These are phyloP conservation scores for Aspergillus ostianus DNA, from an alignment of 495 filamentous ascomycete genomes.

Conservation along the genomic window DNA sequence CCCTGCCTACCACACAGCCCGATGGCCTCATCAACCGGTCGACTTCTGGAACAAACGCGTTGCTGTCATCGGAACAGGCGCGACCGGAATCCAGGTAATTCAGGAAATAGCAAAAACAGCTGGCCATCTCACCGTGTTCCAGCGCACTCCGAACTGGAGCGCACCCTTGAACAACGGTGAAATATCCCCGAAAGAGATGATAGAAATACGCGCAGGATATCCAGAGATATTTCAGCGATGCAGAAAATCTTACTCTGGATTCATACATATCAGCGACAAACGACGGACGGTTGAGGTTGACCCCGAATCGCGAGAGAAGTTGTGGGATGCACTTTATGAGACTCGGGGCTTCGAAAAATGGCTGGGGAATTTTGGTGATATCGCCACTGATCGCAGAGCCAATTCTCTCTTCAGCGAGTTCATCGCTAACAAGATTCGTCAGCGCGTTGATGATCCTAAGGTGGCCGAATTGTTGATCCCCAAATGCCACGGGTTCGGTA, in stretches of 20 bases:
- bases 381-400: constrained; percentile 20
- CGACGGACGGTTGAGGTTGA: constrained; percentile 43
- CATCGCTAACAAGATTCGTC: constrained; percentile 34
- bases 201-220: constrained; percentile 38
- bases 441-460: constrained; percentile 45
- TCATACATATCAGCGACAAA: constrained; percentile 32
- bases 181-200: constrained; percentile 45
- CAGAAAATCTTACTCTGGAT: constrained; percentile 18
- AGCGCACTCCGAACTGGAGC: constrained; percentile 52
- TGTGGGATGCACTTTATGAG: constrained; percentile 39
- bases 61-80: constrained; percentile 57
- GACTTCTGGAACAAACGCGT: constrained; percentile 48
- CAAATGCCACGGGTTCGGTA: constrained; percentile 49
- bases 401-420: constrained; percentile 32
- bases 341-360: constrained; percentile 33
- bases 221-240: constrained; percentile 39
- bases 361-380: constrained; percentile 31
- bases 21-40: constrained; percentile 38
- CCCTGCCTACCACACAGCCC: constrained; percentile 39
- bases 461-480: constrained; percentile 50
- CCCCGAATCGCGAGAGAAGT: constrained; percentile 38
- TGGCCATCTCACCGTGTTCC: constrained; percentile 47
- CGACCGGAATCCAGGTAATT: constrained; percentile 58
- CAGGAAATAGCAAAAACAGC: constrained; percentile 43
- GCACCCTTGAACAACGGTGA: constrained; percentile 47